Conservation (phyloP, 2,329 filamentous ascomycete genomes). For the Fusarium chuoi region DNA sequence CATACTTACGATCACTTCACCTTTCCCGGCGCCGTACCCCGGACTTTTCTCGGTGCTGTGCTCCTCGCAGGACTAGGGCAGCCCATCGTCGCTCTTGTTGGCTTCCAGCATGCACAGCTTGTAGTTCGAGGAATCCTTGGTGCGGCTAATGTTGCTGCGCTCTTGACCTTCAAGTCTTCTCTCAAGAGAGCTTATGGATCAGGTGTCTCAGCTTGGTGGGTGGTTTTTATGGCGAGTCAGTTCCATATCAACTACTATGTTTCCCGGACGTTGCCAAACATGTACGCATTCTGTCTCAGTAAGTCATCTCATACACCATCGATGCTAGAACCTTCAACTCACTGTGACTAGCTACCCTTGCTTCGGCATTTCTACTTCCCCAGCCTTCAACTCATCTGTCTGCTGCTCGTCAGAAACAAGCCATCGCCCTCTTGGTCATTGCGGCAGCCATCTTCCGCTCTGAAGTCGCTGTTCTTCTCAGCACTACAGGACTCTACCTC, state of each 20-base stretch:
- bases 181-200: constrained; percentile 75
- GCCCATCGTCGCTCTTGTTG: constrained; percentile 69
- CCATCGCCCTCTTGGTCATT: constrained; percentile 80
- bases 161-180: constrained; percentile 73
- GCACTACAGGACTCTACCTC: constrained; percentile 72
- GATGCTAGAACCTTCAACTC: not conserved
- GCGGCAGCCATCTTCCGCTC: constrained; percentile 88
- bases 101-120: constrained; percentile 66
- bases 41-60: constrained; percentile 87
- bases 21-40: constrained; percentile 91
- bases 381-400: constrained; percentile 43
- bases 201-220: constrained; percentile 80
- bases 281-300: constrained; percentile 93
- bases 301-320: constrained; percentile 50
- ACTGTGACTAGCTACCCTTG: constrained; percentile 68
- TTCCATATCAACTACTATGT: constrained; percentile 96
- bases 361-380: constrained; percentile 61
- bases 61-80: constrained; percentile 78
- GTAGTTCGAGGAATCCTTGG: constrained; percentile 82
- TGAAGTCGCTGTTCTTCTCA: constrained; percentile 85
- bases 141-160: constrained; percentile 74
- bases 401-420: constrained; percentile 65
- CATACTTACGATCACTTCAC: constrained; percentile 85
- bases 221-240: constrained; percentile 80
- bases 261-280: constrained; percentile 91